Percentiles rank a stretch among this genome's conserved stretches.
These are phyloP conservation scores for Porpolomopsis calyptriformis DNA, from an alignment of 768 basidiomycete species.

Conservation along the genomic window DNA sequence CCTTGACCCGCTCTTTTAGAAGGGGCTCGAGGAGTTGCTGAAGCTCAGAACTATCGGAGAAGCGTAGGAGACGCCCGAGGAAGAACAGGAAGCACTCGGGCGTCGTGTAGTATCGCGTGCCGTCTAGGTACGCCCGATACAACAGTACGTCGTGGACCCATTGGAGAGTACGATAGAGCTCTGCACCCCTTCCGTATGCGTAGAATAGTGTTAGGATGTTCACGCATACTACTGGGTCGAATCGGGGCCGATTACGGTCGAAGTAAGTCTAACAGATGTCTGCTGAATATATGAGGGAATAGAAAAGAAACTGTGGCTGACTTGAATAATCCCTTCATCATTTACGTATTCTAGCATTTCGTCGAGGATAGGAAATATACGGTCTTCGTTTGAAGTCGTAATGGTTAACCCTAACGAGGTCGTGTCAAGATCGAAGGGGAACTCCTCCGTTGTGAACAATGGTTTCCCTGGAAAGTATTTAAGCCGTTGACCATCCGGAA, in stretches of 20 bases:
- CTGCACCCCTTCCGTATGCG: constrained; percentile 34
- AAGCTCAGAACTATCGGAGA: constrained; percentile 34
- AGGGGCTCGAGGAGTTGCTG: constrained; percentile 58
- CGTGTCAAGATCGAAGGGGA: constrained; percentile 48
- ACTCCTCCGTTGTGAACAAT: constrained; percentile 35
- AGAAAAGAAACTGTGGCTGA: constrained; percentile 10
- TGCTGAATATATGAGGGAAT: background rate
- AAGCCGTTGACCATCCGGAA: background rate
- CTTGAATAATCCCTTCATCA: constrained; percentile 42
- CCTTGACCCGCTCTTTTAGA: constrained; percentile 71
- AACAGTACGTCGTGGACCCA: constrained; percentile 42
- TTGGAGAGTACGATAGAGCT: constrained; percentile 33
- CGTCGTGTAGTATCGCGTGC: constrained; percentile 44
- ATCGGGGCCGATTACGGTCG: constrained; percentile 37
- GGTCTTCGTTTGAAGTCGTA: constrained; percentile 20
- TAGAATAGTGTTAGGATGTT: constrained; percentile 43
- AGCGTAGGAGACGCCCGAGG: constrained; percentile 33
- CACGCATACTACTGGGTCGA: constrained; percentile 44
- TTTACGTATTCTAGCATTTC: constrained; percentile 45
- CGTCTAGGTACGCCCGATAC: constrained; percentile 43
- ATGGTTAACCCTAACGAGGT: constrained; percentile 45
- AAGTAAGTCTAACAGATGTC: constrained; percentile 37
- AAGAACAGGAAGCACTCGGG: constrained; percentile 46
- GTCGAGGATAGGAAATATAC: constrained; percentile 38
- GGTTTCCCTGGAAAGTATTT: constrained; percentile 21